Base-by-base conservation (phyloP, 805 yeast species). In the Zygoascus ofunaensis region DNA sequence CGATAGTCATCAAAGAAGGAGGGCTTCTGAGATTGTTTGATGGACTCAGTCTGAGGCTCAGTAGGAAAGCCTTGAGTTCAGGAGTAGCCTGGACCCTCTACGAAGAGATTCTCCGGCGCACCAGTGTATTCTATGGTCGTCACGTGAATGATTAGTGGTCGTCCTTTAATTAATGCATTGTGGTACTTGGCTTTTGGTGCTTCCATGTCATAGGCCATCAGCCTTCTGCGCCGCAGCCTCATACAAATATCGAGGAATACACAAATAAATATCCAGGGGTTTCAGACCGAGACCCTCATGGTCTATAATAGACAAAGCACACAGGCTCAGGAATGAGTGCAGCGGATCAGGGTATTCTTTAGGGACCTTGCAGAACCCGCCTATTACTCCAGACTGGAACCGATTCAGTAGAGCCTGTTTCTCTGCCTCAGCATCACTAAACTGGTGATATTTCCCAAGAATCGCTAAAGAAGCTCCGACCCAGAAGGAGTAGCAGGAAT, bases 11-110 rank as follows among this genome's bases (percentile, higher is more conserved):
- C 53, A 65, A 53, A 48, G 65, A 60, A 55, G 89, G 65, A 62
- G 80, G 69, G 4, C 20, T 72, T 21, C 50, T 62, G 21, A 74
- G 79, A 38, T 66, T 92, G 43, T 89, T 92, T 60, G 81, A 86
- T 60, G 98, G 98, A 0, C 65, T 92, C 24, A 74, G 86, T 34
- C 69, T 92, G 53, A 70, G 98, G 51, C 70, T 92, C 41, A 72
- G 82, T 3, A 72, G 97, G 54, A 92, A 92, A 63, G 95, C 90
- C 0, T 61, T 85, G 39, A 83, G 95, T 62, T 90, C 97, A 0
- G 97, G 95, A 1, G 87, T 92, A 49, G 87, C 95, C 41, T 92
- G 98, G 98, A 86, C 95, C 47, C 80, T 92, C 20, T 92, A 90
- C 60, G 98, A 92, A 62, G 97, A 92, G 59, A 65, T 90, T 44